Evolutionary conservation across 1,139 yeast genomes (phyloP), one percentile per base, ranked within the genome.

Genomic region (Debaryomycetaceae sp.): DNA sequence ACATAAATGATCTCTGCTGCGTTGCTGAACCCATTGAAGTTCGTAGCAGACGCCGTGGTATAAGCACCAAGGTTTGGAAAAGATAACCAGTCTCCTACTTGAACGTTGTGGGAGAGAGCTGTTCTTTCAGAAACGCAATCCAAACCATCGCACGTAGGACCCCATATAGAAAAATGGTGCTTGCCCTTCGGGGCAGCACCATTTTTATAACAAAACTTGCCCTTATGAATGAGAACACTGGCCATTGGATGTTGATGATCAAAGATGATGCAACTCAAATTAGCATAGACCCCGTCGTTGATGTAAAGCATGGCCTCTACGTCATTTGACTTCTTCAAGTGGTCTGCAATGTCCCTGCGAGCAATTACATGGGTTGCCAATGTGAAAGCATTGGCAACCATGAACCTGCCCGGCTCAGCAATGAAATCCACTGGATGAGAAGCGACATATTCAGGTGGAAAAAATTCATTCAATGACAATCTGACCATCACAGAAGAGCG

Each of bases 61-160:
- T 93, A 93, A n/a, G 99, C 98, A 13, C 99, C 99, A 50, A 88
- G 69, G 52, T 83, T 76, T 39, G 84, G 76, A 66, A 93, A 91
- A 66, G 84, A 88, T 48, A 93, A 66, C 98, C 98, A 93, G 63
- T 93, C 98, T 13, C 97, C 98, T 41, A 86, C 85, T 37, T 74
- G 72, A 42, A 90, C 82, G 41, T 83, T 80, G 43, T 76, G 75
- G 14, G 82, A 73, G 59, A 91, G 72, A 41, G 56, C 56, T 47
- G 80, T 69, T 37, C 70, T 73, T 42, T 74, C 65, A 24, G 87
- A 66, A 47, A 93, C 81, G 63, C 96, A 87, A 65, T 93, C 99
- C 53, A 93, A 75, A 5, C 98, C 97, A 66, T 93, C 99, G 68
- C 99, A 93, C 22, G 98, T 93, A 41, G 98, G 99, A 6, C 99